phyloP scores from a whole-genome alignment of 1,284 basidiomycete species.

The Sanguinoderma infundibulare region DNA sequence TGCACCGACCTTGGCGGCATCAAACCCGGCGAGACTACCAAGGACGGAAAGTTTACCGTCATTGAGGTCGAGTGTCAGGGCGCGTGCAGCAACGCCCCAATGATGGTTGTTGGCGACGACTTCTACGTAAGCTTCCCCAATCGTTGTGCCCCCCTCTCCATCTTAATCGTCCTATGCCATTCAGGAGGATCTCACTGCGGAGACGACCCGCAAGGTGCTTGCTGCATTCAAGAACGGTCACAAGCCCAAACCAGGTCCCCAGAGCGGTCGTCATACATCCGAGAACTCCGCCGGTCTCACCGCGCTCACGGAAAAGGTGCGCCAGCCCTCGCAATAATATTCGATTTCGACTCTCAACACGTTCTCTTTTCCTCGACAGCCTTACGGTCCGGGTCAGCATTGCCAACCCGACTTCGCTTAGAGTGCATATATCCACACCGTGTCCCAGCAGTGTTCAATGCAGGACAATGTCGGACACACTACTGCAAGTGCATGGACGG shows the following conservation, averaged over 20 bases:
- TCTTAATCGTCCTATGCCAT: neutral
- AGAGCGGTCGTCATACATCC: conserved; percentile 83
- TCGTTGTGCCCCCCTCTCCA: neutral
- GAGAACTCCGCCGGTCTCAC: conserved; percentile 93
- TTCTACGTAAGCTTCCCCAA: conserved; percentile 76
- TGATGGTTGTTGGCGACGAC: conserved; percentile 96
- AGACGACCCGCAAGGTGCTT: conserved; percentile 87
- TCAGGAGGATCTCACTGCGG: conserved; percentile 96
- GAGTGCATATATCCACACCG: conserved; percentile 19
- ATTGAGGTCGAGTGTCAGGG: conserved; percentile 99
- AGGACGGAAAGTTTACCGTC: conserved; percentile 96
- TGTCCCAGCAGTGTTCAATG: conserved; percentile 1
- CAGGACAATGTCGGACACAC: conserved; percentile 36
- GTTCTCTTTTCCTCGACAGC: conserved; percentile 51
- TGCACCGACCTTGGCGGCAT: conserved; percentile 85
- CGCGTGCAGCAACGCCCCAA: conserved; percentile 99
- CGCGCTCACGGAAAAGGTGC: conserved; percentile 80
- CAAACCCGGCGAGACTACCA: conserved; percentile 89
- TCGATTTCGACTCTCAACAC: neutral
- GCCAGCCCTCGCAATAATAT: neutral
- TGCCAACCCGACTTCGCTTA: conserved; percentile 90
- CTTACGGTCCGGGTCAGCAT: conserved; percentile 92
- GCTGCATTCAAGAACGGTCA: conserved; percentile 86
- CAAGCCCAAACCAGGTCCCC: conserved; percentile 92
- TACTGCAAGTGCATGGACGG: neutral